Base-by-base conservation (phyloP, 2,329 filamentous ascomycete genomes). In the Pseudogymnoascus sp. region DNA sequence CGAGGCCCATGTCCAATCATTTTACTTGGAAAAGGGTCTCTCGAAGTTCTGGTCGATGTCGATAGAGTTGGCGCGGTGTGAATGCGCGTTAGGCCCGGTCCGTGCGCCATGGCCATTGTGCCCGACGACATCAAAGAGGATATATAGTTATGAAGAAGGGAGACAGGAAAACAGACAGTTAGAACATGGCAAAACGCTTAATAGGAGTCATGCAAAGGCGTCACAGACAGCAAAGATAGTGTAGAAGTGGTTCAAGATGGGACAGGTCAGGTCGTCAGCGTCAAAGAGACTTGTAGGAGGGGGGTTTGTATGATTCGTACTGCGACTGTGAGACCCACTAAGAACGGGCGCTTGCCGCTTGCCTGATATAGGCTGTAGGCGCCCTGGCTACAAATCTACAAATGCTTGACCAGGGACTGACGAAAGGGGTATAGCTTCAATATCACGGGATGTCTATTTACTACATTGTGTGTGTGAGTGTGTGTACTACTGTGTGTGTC, bases 1-100 rank as follows among this genome's bases (percentile, higher is more conserved):
- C 84, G 79, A 66, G 80, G 70, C 39, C 65, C 69, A 62, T 72
- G 69, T 60, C 58, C 58, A 60, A 60, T 60, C 58, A 60, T 39
- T 60, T 60, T 60, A 60, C 4, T 60, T 7, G 58, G 33, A 28
- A 38, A 38, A 36, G 58, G 58, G 58, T 60, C 58, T 60, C 58
- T 60, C 33, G 33, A 36, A 38, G 58, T 41, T 60, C 58, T 60
- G 58, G 33, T 60, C 33, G 58, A 38, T 41, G 58, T 60, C 19
- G 58, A 39, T 60, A 39, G 58, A 60, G 33, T 60, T 41, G 58
- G 36, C 58, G 58, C 58, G 58, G 58, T 60, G 58, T 60, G 36
- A 36, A 60, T 60, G 58, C 58, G 58, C 33, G 58, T 60, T 60
- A 60, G 58, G 58, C 36, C 19, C 36, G 58, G 58, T 60, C 58